Base-by-base conservation (phyloP, 2,329 filamentous ascomycete genomes). In the Sclerotinia sclerotiorum region DNA sequence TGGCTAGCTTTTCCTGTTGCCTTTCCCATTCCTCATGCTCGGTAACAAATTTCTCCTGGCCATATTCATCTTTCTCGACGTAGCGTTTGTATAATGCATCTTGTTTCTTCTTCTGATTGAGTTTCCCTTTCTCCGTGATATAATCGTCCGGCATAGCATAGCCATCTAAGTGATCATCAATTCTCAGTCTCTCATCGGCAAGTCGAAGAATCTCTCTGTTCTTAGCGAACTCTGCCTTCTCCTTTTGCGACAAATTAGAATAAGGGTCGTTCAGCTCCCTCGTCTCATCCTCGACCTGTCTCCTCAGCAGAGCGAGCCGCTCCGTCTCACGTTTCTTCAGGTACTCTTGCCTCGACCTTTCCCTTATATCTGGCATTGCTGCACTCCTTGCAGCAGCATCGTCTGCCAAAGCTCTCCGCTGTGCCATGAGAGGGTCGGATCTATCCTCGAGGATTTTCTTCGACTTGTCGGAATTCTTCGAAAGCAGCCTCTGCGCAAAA, bases 21-120 rank as follows among this genome's bases (percentile, higher is more conserved):
- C 88, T 83, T 78, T 99, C 95, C 94, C 94, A 99, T 76, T 97
- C 92, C 71, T 99, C 94, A 72, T 97, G 91, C 78, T 99, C 95
- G 6, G 93, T 97, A 69, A 97, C 87, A 74, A 93, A 96, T 74
- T 90, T 90, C 78, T 97, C 94, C 72, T 95, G 89, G 5, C 94
- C 94, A 74, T 90, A 90, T 74, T 96, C 92, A 74, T 97, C 93
- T 70, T 87, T 86, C 71, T 97, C 94, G 4, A 97, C 89, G 74
- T 97, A 94, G 63, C 94, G 88, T 78, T 93, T 94, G 80, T 97
- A 97, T 15, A 99, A 84, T 0, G 92, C 92, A 32, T 96, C 92
- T 71, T 95, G 88, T 78, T 98, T 98, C 77, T 91, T 91, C 78
- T 91, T 93, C 73, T 85, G 85, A 77, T 97, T 91, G 71, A 97